Evolutionary conservation across 2,329 filamentous ascomycete species (phyloP).

Genomic region (Blastomyces percursus): DNA sequence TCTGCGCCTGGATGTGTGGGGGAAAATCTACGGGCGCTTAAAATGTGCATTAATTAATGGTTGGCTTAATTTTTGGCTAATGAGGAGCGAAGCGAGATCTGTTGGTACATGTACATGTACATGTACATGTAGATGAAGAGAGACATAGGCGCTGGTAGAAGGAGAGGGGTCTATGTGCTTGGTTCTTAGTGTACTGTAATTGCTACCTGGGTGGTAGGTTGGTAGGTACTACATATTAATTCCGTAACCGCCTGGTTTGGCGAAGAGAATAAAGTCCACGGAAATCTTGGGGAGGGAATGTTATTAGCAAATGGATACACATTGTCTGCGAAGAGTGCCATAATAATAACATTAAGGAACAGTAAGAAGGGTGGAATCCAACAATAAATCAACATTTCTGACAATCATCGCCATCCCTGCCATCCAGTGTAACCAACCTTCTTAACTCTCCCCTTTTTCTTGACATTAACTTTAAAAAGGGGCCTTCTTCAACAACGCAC

Average conservation of each 20-base stretch:
- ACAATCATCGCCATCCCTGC: constrained; percentile 18
- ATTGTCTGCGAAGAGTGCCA: no score
- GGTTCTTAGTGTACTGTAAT: no score
- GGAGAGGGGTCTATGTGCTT: no score
- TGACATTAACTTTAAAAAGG: constrained; percentile 49
- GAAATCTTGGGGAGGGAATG: no score
- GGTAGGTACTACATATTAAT: no score
- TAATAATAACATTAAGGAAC: no score
- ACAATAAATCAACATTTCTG: neutral
- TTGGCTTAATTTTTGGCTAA: neutral
- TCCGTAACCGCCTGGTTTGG: no score
- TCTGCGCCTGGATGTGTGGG: neutral
- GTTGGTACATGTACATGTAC: neutral
- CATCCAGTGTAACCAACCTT: constrained; percentile 29
- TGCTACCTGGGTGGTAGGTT: no score
- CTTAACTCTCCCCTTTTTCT: constrained; percentile 38
- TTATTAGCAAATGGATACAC: no score
- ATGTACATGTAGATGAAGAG: no score
- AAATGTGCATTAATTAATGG: no score
- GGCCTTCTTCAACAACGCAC: constrained; percentile 56
- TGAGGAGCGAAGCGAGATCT: neutral
- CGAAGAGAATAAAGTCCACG: no score
- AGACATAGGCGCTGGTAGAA: neutral
- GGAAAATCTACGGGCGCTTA: neutral
- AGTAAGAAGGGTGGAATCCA: neutral